Evolutionary conservation across 495 filamentous ascomycete genomes (phyloP).

Genomic region (Penicillium lagena): DNA sequence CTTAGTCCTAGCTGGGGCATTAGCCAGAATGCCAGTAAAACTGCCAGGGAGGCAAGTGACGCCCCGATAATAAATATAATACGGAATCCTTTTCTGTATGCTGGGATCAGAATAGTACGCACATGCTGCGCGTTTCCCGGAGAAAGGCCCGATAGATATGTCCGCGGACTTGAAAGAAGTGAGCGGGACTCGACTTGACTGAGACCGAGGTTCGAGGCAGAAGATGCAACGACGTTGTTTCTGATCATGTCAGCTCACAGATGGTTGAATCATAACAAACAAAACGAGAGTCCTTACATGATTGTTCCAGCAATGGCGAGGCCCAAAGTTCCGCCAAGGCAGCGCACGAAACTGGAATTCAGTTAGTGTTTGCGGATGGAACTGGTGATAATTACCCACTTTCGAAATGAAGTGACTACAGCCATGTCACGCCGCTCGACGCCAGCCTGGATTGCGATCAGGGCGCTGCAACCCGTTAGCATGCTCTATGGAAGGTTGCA

Average conservation of each 20-base stretch:
- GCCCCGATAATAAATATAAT: conserved; percentile 46
- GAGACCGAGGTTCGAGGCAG: conserved; percentile 26
- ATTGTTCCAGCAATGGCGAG: conserved; percentile 47
- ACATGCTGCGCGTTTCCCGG: conserved; percentile 25
- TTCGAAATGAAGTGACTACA: conserved; percentile 46
- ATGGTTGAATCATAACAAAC: background rate
- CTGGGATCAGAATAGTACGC: conserved; percentile 33
- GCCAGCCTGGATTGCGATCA: conserved; percentile 48
- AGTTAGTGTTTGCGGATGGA: conserved; percentile 3
- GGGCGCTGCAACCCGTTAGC: conserved; percentile 13
- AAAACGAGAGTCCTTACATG: conserved; percentile 23
- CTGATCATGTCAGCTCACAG: conserved; percentile 12
- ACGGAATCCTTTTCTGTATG: conserved; percentile 43
- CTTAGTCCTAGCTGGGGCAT: conserved; percentile 43
- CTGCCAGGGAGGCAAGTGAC: conserved; percentile 37
- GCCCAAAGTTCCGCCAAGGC: conserved; percentile 47
- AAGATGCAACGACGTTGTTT: conserved; percentile 37
- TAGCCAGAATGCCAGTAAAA: conserved; percentile 34
- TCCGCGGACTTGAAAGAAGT: conserved; percentile 25
- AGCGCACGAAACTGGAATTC: conserved; percentile 40
- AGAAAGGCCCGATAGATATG: conserved; percentile 22
- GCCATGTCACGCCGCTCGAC: conserved; percentile 49
- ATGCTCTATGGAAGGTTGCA: background rate
- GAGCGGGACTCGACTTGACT: conserved; percentile 15
- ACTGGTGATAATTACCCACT: conserved; percentile 24